Conservation (phyloP, 495 filamentous ascomycete genomes). For the Podospora comata region DNA sequence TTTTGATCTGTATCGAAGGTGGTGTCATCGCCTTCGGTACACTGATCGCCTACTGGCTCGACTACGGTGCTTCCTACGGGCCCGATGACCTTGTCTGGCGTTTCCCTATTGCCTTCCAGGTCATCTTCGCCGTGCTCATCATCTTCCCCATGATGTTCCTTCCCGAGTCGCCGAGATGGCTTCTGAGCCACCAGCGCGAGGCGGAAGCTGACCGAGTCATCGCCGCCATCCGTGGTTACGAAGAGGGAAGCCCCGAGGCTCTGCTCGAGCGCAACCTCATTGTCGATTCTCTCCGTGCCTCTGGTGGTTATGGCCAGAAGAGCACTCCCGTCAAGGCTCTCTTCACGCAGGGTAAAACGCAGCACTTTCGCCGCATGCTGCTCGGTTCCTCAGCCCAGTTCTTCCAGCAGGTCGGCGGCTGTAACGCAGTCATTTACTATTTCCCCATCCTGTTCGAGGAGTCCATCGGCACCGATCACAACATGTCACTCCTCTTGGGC, state of each 20-base stretch:
- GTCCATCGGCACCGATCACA: constrained; percentile 55
- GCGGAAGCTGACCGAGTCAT: constrained; percentile 68
- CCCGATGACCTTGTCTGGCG: constrained; percentile 65
- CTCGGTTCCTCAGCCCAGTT: constrained; percentile 62
- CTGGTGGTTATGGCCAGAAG: constrained; percentile 53
- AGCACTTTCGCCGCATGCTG: constrained; percentile 62
- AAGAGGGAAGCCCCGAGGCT: constrained; percentile 56
- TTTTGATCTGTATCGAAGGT: constrained; percentile 82
- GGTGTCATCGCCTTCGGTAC: constrained; percentile 75
- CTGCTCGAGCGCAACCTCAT: constrained; percentile 59
- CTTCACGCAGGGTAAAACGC: constrained; percentile 60
- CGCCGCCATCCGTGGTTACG: constrained; percentile 61
- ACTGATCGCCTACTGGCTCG: constrained; percentile 79
- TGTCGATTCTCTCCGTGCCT: constrained; percentile 60
- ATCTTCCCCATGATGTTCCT: constrained; percentile 61
- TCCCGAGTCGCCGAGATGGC: constrained; percentile 75
- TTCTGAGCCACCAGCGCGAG: constrained; percentile 63
- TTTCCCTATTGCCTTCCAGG: constrained; percentile 81
- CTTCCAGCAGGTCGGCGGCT: constrained; percentile 74
- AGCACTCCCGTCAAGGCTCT: constrained; percentile 55
- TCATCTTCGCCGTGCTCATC: constrained; percentile 68
- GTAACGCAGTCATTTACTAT: constrained; percentile 84
- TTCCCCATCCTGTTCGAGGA: constrained; percentile 72
- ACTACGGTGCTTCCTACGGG: constrained; percentile 72
- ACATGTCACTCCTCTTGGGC: constrained; percentile 65